Percentiles rank a stretch among this genome's conserved stretches.
Conservation (phyloP, 768 basidiomycete genomes). For the Amanita pseudoporphyria region DNA sequence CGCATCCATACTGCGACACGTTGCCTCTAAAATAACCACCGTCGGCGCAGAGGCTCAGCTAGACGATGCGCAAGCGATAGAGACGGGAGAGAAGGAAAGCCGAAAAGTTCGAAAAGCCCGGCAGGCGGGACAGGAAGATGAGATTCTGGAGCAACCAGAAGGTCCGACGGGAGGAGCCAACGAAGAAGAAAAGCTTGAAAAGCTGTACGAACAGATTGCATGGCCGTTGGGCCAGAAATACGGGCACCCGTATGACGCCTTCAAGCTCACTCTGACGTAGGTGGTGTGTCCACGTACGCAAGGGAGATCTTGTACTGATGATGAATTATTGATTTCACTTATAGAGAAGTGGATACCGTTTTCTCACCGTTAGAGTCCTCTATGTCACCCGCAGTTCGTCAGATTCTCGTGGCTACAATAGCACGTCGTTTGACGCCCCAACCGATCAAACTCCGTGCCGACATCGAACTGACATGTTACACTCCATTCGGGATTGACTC, state of each 20-base stretch:
- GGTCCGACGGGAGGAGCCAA: conserved; percentile 31
- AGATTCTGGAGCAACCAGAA: conserved; percentile 25
- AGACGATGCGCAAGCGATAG: conserved; percentile 16
- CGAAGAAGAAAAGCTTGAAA: conserved; percentile 76
- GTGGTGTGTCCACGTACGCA: conserved; percentile 18
- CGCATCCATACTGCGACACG: conserved; percentile 89
- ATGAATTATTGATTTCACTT: conserved; percentile 6
- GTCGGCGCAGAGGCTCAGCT: conserved; percentile 25
- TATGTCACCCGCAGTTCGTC: conserved; percentile 44
- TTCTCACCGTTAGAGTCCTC: conserved; percentile 59
- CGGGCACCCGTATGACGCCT: conserved; percentile 95
- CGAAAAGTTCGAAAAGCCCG: conserved; percentile 39
- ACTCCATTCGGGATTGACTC: conserved; percentile 94
- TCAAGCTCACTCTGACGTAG: conserved; percentile 92
- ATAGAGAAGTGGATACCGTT: conserved; percentile 54
- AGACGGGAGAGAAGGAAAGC: conserved; percentile 35
- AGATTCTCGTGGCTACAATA: conserved; percentile 71
- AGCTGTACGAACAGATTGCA: conserved; percentile 80
- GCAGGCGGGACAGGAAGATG: conserved; percentile 35
- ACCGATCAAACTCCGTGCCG: conserved; percentile 96
- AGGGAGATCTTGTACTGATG: too few relatives aligned
- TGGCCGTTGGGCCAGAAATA: conserved; percentile 93
- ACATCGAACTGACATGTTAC: conserved; percentile 96
- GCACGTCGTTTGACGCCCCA: conserved; percentile 94
- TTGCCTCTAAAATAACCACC: conserved; percentile 71